Conservation (phyloP, 306 rosid genomes). For the Lotus japonicus region DNA sequence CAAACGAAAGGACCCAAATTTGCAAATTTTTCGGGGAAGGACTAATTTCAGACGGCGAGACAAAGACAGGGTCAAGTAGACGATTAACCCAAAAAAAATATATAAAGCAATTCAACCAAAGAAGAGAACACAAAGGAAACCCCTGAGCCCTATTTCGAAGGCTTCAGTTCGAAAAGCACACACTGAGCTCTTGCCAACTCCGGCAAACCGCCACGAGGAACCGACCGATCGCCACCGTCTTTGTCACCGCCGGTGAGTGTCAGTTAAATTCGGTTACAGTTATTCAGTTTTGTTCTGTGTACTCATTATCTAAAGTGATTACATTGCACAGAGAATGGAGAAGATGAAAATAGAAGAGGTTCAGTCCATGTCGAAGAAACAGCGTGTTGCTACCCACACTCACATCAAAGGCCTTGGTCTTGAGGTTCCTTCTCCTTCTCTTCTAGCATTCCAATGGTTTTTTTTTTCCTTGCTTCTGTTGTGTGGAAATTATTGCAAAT, state of each 20-base stretch:
- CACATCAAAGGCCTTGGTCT: conserved; percentile 93
- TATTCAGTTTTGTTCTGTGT: no score
- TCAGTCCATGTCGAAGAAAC: conserved; percentile 83
- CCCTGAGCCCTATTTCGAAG: background rate
- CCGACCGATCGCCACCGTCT: background rate
- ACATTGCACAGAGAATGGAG: conserved; percentile 24
- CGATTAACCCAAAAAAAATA: no score
- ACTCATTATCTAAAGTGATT: background rate
- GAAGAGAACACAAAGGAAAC: background rate
- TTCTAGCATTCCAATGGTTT: conserved; percentile 8
- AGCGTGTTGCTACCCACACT: conserved; percentile 41
- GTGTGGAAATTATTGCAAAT: background rate
- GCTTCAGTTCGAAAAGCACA: no score
- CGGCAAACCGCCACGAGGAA: no score
- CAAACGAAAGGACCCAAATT: no score
- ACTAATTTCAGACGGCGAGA: no score
- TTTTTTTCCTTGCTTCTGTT: background rate
- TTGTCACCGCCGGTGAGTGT: background rate
- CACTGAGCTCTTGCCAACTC: no score
- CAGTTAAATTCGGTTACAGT: no score
- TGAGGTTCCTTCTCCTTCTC: conserved; percentile 45
- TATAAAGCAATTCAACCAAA: no score
- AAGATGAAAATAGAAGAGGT: conserved; percentile 82
- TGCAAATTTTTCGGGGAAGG: no score
- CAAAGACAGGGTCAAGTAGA: no score